Evolutionary conservation across 768 basidiomycete genomes (phyloP).

Genomic region (Lactifluus volemus): DNA sequence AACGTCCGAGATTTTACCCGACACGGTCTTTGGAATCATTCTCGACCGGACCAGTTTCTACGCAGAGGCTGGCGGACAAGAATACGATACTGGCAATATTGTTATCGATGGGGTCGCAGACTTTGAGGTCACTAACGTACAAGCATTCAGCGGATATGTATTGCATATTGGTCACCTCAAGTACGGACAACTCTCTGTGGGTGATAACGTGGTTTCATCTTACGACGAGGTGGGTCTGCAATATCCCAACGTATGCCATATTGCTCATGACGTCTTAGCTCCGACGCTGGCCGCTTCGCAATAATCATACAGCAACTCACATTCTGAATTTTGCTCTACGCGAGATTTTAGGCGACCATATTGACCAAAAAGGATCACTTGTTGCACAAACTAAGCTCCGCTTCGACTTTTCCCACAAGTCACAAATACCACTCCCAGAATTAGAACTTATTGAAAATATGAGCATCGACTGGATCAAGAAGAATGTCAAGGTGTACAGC

Average conservation of each 20-base stretch:
- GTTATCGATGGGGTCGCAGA: conserved; percentile 86
- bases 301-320: conserved; percentile 98
- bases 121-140: conserved; percentile 90
- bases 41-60: conserved; percentile 95
- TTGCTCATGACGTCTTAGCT: conserved; percentile 36
- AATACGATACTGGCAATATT: conserved; percentile 92
- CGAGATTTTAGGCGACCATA: conserved; percentile 92
- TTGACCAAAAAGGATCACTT: conserved; percentile 96
- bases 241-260: background rate
- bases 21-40: conserved; percentile 69
- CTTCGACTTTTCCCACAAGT: conserved; percentile 98
- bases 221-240: conserved; percentile 74
- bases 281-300: conserved; percentile 90
- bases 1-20: conserved; percentile 57
- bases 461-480: conserved; percentile 83
- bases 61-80: conserved; percentile 95
- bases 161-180: conserved; percentile 86
- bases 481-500: conserved; percentile 82
- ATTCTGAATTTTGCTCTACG: conserved; percentile 93
- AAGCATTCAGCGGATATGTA: conserved; percentile 92
- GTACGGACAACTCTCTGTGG: conserved; percentile 75
- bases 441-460: conserved; percentile 75
- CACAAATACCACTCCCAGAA: conserved; percentile 69
- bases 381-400: conserved; percentile 94
- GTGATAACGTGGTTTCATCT: conserved; percentile 75